Evolutionary conservation across 1,284 basidiomycete genomes (phyloP).

Genomic region (Psilocybe mexicana): DNA sequence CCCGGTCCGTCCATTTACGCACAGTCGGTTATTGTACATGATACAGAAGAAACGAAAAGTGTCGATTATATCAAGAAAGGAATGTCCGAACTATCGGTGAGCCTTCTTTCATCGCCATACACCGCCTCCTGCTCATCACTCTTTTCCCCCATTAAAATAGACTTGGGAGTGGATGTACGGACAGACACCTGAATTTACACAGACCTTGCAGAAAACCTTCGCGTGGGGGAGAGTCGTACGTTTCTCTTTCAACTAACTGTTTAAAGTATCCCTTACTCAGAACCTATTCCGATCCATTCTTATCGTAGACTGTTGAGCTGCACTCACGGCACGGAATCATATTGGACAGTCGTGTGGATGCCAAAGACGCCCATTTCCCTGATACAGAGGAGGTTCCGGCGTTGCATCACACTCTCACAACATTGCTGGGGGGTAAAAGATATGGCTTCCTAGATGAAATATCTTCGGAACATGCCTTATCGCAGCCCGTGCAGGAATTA

Average conservation of each 20-base stretch:
- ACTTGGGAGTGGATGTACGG: constrained; percentile 95
- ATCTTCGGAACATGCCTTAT: constrained; percentile 11
- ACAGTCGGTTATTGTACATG: constrained; percentile 40
- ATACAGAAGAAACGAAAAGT: constrained; percentile 44
- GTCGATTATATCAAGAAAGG: constrained; percentile 64
- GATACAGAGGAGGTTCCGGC: not conserved
- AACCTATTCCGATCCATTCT: not conserved
- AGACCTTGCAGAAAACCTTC: constrained; percentile 51
- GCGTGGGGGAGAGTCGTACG: constrained; percentile 64
- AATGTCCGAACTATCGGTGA: constrained; percentile 71
- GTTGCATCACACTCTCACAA: constrained; percentile 13
- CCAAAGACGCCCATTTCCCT: constrained; percentile 22
- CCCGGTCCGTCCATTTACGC: not conserved
- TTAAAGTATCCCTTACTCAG: not conserved
- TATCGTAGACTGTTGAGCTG: constrained; percentile 47
- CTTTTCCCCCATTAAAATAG: no score
- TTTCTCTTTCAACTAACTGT: not conserved
- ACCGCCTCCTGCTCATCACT: not conserved
- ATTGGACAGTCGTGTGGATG: constrained; percentile 45
- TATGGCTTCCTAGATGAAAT: constrained; percentile 10
- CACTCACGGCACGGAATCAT: constrained; percentile 65
- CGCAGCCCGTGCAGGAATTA: constrained; percentile 48
- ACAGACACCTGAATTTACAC: constrained; percentile 92
- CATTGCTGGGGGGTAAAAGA: constrained; percentile 1
- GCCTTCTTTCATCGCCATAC: constrained; percentile 20